Conservation (phyloP, 805 yeast genomes). For the Monosporozyma aerobia region DNA sequence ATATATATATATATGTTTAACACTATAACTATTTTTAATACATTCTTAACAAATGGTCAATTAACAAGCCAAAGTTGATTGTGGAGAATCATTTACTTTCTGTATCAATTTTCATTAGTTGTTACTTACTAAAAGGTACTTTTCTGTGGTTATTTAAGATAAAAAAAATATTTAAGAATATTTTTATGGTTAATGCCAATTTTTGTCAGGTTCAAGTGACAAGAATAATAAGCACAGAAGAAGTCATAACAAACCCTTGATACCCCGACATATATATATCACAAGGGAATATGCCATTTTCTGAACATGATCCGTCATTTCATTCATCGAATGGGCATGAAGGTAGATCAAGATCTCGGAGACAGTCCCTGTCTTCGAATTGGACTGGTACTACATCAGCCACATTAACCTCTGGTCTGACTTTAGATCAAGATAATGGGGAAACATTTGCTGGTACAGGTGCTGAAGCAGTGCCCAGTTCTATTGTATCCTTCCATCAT, state of each 20-base stretch:
- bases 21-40: too few relatives aligned
- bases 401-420: conserved; percentile 20
- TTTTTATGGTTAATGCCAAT: too few relatives aligned
- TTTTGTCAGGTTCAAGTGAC: neutral
- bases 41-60: too few relatives aligned
- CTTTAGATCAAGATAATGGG: conserved; percentile 48
- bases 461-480: conserved; percentile 65
- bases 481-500: conserved; percentile 69
- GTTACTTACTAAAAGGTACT: too few relatives aligned
- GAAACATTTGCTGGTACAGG: conserved; percentile 77
- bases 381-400: conserved; percentile 29
- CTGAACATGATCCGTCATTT: neutral
- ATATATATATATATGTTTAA: too few relatives aligned
- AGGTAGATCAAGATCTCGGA: conserved; percentile 2
- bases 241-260: neutral
- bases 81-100: too few relatives aligned
- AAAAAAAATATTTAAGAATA: too few relatives aligned
- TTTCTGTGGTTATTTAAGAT: too few relatives aligned
- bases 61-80: too few relatives aligned
- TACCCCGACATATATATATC: neutral
- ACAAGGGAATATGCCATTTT: neutral
- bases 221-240: neutral
- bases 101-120: too few relatives aligned
- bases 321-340: conserved; percentile 42
- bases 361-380: conserved; percentile 26